These are phyloP conservation scores for Chionographis japonica DNA, from an alignment of 106 monocot genomes.

Conservation along the genomic window DNA sequence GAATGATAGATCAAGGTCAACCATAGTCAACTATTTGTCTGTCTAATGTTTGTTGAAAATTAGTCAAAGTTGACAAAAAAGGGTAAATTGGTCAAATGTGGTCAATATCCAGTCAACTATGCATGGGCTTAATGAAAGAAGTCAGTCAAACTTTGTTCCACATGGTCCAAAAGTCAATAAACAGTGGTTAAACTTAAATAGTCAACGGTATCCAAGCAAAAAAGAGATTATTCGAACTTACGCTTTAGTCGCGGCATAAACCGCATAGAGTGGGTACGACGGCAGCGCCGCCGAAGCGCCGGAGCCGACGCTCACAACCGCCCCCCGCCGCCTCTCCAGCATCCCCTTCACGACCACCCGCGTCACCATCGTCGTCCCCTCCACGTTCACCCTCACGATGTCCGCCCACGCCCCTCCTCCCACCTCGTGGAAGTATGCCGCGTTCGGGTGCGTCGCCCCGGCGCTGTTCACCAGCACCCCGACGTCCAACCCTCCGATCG, in stretches of 20 bases:
- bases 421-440: conserved; percentile 70
- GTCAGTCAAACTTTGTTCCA: too few species aligned
- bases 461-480: conserved; percentile 79
- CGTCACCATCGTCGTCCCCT: conserved; percentile 49
- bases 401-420: conserved; percentile 47
- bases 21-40: too few species aligned
- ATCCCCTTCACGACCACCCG: conserved; percentile 55
- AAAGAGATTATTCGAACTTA: conserved; percentile 21
- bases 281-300: conserved; percentile 62
- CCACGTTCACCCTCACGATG: conserved; percentile 70
- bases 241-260: conserved; percentile 89
- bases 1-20: too few species aligned
- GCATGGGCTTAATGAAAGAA: too few species aligned
- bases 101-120: too few species aligned
- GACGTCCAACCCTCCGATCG: conserved; percentile 52
- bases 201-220: too few species aligned
- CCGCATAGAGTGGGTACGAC: conserved; percentile 61
- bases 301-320: conserved; percentile 73
- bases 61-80: too few species aligned
- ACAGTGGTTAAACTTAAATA: too few species aligned
- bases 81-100: too few species aligned
- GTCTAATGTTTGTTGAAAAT: too few species aligned
- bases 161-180: background rate
- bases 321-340: conserved; percentile 49
- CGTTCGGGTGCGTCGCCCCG: conserved; percentile 50